These are phyloP conservation scores for Marvania coccoides DNA, from an alignment of 139 green algal species.

Conservation along the genomic window DNA sequence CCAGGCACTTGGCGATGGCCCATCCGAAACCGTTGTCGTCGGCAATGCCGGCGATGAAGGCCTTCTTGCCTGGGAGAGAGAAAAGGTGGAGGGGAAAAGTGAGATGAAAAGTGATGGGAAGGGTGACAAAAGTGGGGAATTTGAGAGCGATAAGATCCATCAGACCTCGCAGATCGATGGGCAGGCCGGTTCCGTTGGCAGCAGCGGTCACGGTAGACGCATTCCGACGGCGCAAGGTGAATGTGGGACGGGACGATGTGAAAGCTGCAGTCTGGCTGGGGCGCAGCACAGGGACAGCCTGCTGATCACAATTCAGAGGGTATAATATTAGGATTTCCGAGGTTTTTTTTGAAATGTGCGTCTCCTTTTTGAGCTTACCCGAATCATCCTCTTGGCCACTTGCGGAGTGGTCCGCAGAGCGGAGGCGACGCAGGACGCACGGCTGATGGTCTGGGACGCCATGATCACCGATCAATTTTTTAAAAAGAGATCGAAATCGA, in stretches of 20 bases:
- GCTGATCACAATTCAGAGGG: no score
- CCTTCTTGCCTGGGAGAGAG: conserved; percentile 82
- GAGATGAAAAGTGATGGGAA: not conserved
- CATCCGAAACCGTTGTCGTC: conserved; percentile 97
- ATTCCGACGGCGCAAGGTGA: not conserved
- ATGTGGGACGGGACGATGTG: not conserved
- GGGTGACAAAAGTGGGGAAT: not conserved
- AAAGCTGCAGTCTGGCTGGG: not conserved
- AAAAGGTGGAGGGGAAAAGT: not conserved
- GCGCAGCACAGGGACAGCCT: not conserved
- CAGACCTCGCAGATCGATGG: conserved; percentile 55
- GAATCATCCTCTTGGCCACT: not conserved
- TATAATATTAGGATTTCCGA: no score
- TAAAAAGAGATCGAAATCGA: not conserved
- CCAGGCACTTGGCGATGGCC: conserved; percentile 92
- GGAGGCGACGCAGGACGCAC: not conserved
- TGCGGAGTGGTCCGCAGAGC: not conserved
- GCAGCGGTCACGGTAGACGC: not conserved
- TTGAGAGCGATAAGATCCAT: not conserved
- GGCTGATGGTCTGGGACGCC: not conserved
- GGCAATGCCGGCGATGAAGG: conserved; percentile 96
- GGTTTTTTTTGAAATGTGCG: no score
- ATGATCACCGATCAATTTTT: not conserved
- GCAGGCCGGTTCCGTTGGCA: conserved; percentile 31
- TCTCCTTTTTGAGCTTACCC: no score